A percentile compares a stretch with the other conserved stretches of the same genome.
These are phyloP conservation scores for Kluyveromyces marxianus DNA, from an alignment of 1,139 yeast species.

Conservation along the genomic window DNA sequence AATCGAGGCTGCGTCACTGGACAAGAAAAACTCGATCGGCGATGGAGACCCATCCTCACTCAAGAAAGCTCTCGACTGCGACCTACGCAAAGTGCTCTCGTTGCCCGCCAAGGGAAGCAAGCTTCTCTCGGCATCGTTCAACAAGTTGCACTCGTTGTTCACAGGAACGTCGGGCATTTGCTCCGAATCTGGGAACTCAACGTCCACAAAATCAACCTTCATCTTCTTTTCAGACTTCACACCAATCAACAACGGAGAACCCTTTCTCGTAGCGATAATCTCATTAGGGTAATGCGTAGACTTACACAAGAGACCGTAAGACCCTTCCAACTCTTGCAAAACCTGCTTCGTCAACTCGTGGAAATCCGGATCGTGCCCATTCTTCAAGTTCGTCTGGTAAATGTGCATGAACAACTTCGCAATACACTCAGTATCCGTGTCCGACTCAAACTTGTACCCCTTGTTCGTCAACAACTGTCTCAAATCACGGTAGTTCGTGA, in stretches of 20 bases:
- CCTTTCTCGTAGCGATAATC: conserved; percentile 95
- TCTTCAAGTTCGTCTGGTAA: conserved; percentile 68
- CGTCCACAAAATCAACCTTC: conserved; percentile 97
- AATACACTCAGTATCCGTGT: conserved; percentile 96
- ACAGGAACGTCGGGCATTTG: conserved; percentile 33
- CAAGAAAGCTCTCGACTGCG: conserved; percentile 88
- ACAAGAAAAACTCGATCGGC: conserved; percentile 93
- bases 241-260: conserved; percentile 95
- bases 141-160: conserved; percentile 26
- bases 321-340: conserved; percentile 89
- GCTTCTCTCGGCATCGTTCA: conserved; percentile 13
- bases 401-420: conserved; percentile 91
- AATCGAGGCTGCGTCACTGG: conserved; percentile 98
- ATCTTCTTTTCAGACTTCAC: conserved; percentile 91
- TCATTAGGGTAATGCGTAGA: conserved; percentile 92
- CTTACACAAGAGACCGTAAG: conserved; percentile 91
- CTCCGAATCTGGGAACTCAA: conserved; percentile 75
- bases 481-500: conserved; percentile 88
- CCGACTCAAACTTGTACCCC: conserved; percentile 81
- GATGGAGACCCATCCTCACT: conserved; percentile 87
- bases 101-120: conserved; percentile 42
- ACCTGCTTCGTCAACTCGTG: conserved; percentile 91
- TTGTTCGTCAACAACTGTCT: conserved; percentile 71
- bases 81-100: conserved; percentile 57
- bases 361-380: conserved; percentile 70